These are phyloP conservation scores for Lasiosphaeris hirsuta DNA, from an alignment of 495 filamentous ascomycete genomes.

Conservation along the genomic window DNA sequence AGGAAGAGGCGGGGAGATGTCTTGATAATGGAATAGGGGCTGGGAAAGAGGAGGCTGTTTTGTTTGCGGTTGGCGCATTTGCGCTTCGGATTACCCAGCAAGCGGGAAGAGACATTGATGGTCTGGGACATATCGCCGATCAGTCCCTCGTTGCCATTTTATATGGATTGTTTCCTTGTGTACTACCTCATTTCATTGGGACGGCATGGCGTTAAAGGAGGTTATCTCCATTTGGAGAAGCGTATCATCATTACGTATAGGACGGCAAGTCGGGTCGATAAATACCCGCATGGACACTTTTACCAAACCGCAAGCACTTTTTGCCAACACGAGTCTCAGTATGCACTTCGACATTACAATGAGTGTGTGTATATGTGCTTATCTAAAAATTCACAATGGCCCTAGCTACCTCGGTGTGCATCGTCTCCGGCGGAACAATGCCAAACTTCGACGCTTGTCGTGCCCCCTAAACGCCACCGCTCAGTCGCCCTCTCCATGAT, in stretches of 20 bases:
- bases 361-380: no score
- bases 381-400: not conserved
- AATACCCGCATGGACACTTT: no score
- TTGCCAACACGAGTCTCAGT: no score
- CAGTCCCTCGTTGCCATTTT: no score
- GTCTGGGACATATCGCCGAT: no score
- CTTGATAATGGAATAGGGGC: not conserved
- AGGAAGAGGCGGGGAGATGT: not conserved
- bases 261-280: not conserved
- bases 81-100: no score
- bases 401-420: no score
- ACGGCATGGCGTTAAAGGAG: conserved; percentile 1
- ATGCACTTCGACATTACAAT: no score
- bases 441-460: no score
- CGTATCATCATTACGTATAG: conserved; percentile 1
- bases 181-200: not conserved
- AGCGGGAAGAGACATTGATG: no score
- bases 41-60: not conserved
- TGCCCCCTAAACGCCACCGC: not conserved
- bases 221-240: not conserved
- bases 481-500: not conserved
- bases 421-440: no score
- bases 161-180: not conserved
- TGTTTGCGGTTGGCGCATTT: not conserved
- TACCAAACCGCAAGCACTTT: no score